phyloP scores from a whole-genome alignment of 1,284 basidiomycete genomes.

The Leccinum variabile region DNA sequence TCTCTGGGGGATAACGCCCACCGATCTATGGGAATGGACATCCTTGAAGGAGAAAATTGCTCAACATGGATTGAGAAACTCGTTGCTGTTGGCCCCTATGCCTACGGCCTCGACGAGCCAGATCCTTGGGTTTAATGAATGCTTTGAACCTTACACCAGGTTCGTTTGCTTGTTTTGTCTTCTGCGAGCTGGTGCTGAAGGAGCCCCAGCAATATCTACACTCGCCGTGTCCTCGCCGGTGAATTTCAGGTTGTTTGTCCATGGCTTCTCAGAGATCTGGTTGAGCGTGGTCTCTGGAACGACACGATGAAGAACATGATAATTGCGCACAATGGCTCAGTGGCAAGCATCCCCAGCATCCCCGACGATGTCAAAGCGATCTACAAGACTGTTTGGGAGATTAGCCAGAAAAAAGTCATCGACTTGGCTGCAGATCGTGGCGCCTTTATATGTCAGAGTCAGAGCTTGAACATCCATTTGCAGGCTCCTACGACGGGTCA shows the following conservation, averaged over 20 bases:
- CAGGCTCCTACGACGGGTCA: constrained; percentile 91
- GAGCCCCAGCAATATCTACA: constrained; percentile 87
- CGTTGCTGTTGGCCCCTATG: constrained; percentile 95
- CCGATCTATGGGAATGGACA: constrained; percentile 95
- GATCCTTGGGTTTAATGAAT: constrained; percentile 98
- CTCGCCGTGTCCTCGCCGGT: constrained; percentile 97
- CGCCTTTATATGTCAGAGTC: constrained; percentile 96
- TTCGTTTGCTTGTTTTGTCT: constrained; percentile 13
- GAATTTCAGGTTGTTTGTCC: constrained; percentile 99
- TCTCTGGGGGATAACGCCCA: constrained; percentile 92
- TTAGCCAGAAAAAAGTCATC: constrained; percentile 97
- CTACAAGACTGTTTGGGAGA: constrained; percentile 99
- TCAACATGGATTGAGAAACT: constrained; percentile 88
- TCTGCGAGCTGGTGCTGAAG: constrained; percentile 10
- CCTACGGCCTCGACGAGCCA: constrained; percentile 99
- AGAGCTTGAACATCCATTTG: constrained; percentile 91
- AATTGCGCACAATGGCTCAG: constrained; percentile 95
- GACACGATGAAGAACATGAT: constrained; percentile 99
- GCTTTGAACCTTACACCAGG: constrained; percentile 97
- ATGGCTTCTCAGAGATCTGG: constrained; percentile 96
- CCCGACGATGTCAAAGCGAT: constrained; percentile 92
- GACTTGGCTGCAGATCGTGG: constrained; percentile 98
- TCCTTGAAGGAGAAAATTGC: constrained; percentile 87
- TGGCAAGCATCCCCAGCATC: constrained; percentile 87
- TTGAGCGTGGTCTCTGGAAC: constrained; percentile 94